Evolutionary conservation across 2,329 filamentous ascomycete genomes (phyloP), one percentile per base, ranked within the genome.

Genomic region (Apiospora koreana): DNA sequence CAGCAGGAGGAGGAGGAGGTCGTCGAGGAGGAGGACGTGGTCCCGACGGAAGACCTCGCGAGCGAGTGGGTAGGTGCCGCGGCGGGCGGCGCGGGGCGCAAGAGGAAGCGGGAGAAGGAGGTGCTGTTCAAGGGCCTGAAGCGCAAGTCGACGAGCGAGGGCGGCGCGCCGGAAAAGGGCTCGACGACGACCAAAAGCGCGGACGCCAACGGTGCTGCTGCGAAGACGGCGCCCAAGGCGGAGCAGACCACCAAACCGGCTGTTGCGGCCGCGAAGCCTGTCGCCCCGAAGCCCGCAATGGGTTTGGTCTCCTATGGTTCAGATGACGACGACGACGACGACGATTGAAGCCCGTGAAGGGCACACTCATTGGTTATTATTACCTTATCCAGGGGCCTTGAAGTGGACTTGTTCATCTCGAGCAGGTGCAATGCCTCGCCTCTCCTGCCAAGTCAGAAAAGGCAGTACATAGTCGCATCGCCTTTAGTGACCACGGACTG

Each of bases 261-360:
- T 21, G 41, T 16, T 16, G 42, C 70, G 16, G 65, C 68, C 65
- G 67, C 67, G 9, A 71, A 72, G 62, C 65, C 73, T 41, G 43
- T 54, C 10, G 70, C 68, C 10, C 46, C 70, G 25, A 81, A 80
- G 69, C 72, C 80, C 3, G 76, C 78, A 9, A 68, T 84, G 64
- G 83, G 82, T 0, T 76, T 90, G 48, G 88, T 89, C 16, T 84
- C 82, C 70, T 91, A 90, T 72, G 88, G 84, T 6, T 90, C 88
- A 1, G 88, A 89, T 64, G 82, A 84, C 23, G 85, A 86, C 58
- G 84, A 86, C 28, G 79, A 77, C n/a, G n/a, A n/a, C 14, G 79
- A 77, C 28, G 79, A 77, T 21, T 67, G 65, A 67, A 23, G 25
- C 6, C 7, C 9, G 23, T 25, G 31, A 14, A n/a, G 14, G 31